Base-by-base conservation (phyloP, 495 filamentous ascomycete genomes). In the Amphirosellinia nigrospora region DNA sequence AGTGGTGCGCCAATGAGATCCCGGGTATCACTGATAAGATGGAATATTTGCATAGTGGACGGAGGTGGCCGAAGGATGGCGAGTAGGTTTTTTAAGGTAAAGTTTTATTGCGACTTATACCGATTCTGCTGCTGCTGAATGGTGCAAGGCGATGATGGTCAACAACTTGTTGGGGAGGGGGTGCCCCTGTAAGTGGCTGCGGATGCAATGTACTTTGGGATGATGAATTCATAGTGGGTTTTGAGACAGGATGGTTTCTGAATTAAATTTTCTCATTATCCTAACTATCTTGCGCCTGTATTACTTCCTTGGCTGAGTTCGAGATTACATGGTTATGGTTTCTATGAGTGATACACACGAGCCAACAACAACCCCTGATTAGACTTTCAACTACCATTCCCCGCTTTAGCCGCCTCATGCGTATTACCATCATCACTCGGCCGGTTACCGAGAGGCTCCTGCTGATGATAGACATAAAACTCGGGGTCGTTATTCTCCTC, bases 401-500 rank as follows among this genome's bases (percentile, higher is more conserved):
- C 50, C 50, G 10, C 50, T 34, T 56, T 56, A 9, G 13, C 52
- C 13, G 28, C 19, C 4, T 23, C 46, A 59, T 23, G 36, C 23
- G 8, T n/a, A 16, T 4, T 30, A 4, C 53, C 66, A 48, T 60
- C 66, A 36, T 68, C 66, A 32, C 55, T 60, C 6, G 50, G 28
- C 11, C 66, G 66, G 4, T 43, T 38, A 32, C 67, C 36, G 3
- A 60, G 4, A 19, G 53, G 36, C 15, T 72, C 70, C 45, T 59
- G 52, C 11, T 58, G 68, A 52, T 76, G 75, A 55, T 73, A 70
- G n/a, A 80, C 77, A 60, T 83, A 84, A 45, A 73, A 80, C 21
- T 84, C 82, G 2, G 81, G 81, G 10, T 78, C 69, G 56, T 84
- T 84, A 63, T 81, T 82, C 62, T 83, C 81, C 64, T 80, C 81